Evolutionary conservation across 352 stramenopile genomes (phyloP), one percentile per base, ranked within the genome.

Genomic region (Phytophthora uliginosa): DNA sequence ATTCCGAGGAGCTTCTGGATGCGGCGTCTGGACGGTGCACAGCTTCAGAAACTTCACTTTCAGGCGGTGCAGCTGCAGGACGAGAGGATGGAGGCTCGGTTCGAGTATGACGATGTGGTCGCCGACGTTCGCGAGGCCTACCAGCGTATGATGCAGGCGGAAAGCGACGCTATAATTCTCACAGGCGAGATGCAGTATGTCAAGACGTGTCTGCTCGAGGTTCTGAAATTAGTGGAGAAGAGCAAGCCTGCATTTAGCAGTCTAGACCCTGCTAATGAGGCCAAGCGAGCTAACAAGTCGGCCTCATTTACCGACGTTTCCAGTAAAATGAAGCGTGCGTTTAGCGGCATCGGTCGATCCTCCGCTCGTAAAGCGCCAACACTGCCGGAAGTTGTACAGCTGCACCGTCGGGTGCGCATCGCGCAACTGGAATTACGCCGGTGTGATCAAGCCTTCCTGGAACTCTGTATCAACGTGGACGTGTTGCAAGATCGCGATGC

Each of bases 111-210:
- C 50, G 86, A 92, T 24, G 76, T 85, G 38, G 63, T 79, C 0
- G 60, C 63, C 8, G 76, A 89, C 10, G 77, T 89, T 18, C 55
- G 59, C 2, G 70, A 71, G 7, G 68, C 69, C 4, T 86, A 85
- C 51, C 69, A 84, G 26, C 79, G 84, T 6, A 84, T 92, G 63
- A 77, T 88, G 18, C 66, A 84, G 20, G 76, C 83, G 1, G 85
- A 94, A 36, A 76, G 76, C 40, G 81, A 79, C 34, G 77, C 83
- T 22, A 92, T 94, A 55, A 82, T 94, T 42, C 78, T 92, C 47
- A 91, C 84, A 20, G 79, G 73, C 38, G 83, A 92, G 22, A 89
- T 94, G 81, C 84, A 92, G 52, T 83, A 84, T 45, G 63, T 84
- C 50, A 91, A 91, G 54, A 75, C 78, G 9, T 86, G 82, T 50